Conservation (phyloP, 495 filamentous ascomycete genomes). For the Aspergillus campestris region DNA sequence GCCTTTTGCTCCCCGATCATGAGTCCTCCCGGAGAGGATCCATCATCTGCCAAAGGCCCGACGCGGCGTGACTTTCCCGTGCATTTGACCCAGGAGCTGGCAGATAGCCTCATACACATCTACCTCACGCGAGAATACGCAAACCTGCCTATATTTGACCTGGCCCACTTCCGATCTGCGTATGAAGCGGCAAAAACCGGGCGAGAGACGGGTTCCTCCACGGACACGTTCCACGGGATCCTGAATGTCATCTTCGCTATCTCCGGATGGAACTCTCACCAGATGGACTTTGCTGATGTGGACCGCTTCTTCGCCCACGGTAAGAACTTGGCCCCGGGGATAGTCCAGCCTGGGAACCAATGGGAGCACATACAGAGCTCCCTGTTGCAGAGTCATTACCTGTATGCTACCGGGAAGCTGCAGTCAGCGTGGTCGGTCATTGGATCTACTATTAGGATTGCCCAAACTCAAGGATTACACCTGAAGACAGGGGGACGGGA, state of each 20-base stretch:
- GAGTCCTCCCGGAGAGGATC: neutral
- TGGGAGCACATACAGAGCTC: slow-evolving; percentile 6
- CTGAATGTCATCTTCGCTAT: slow-evolving; percentile 5
- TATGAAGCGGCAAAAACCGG: neutral
- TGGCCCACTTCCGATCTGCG: slow-evolving; percentile 3
- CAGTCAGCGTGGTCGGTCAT: slow-evolving; percentile 6
- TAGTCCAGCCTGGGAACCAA: neutral
- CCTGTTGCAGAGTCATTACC: slow-evolving; percentile 13
- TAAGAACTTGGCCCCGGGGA: neutral
- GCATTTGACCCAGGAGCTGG: slow-evolving; percentile 1
- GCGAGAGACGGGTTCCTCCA: neutral
- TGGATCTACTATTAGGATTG: slow-evolving; percentile 3
- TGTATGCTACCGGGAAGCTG: slow-evolving; percentile 9
- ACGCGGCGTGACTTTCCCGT: neutral
- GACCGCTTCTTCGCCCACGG: slow-evolving; percentile 2
- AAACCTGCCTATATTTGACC: slow-evolving; percentile 9
- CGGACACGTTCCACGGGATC: slow-evolving; percentile 3
- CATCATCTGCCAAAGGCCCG: neutral
- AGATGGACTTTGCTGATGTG: neutral
- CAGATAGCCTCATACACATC: slow-evolving; percentile 3
- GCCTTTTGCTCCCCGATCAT: neutral
- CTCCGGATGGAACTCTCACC: neutral
- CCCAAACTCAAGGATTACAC: slow-evolving; percentile 5
- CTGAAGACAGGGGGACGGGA: neutral
- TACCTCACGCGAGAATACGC: slow-evolving; percentile 8